A percentile compares a stretch with the other conserved stretches of the same genome.
Evolutionary conservation across 768 basidiomycete genomes (phyloP).

Genomic region (Phaeotremella skinneri): DNA sequence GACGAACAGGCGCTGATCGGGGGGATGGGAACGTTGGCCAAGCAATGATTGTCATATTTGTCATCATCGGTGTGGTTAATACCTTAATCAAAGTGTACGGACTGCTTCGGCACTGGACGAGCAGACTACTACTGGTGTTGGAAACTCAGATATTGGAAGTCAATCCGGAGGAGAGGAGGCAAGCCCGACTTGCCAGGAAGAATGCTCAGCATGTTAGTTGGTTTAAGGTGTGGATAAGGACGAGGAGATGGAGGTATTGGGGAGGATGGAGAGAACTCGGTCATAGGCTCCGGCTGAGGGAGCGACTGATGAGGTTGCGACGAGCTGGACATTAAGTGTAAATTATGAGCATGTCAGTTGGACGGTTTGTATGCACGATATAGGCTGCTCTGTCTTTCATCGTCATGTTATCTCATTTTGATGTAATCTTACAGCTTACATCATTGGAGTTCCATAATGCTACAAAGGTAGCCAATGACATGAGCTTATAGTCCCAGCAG

Average conservation of each 20-base stretch:
- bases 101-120: constrained; percentile 15
- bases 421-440: too few species aligned
- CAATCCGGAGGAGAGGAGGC: constrained; percentile 33
- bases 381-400: too few species aligned
- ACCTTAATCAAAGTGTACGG: constrained; percentile 33
- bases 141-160: constrained; percentile 46
- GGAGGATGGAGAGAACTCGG: constrained; percentile 32
- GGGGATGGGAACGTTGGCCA: constrained; percentile 14
- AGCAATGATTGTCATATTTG: constrained; percentile 35
- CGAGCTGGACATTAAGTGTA: too few species aligned
- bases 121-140: constrained; percentile 29
- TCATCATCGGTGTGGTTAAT: constrained; percentile 40
- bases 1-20: constrained; percentile 6
- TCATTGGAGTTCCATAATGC: too few species aligned
- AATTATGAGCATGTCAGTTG: too few species aligned
- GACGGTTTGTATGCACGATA: too few species aligned
- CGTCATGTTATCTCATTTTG: too few species aligned
- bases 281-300: constrained; percentile 19
- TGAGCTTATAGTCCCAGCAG: too few species aligned
- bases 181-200: constrained; percentile 10
- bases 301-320: too few species aligned
- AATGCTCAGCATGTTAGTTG: constrained; percentile 17
- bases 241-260: constrained; percentile 22
- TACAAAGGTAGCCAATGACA: too few species aligned
- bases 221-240: constrained; percentile 26